A percentile compares a stretch with the other conserved stretches of the same genome.
Evolutionary conservation across 2,329 filamentous ascomycete species (phyloP).

Genomic region (Teratosphaeria gauchensis): DNA sequence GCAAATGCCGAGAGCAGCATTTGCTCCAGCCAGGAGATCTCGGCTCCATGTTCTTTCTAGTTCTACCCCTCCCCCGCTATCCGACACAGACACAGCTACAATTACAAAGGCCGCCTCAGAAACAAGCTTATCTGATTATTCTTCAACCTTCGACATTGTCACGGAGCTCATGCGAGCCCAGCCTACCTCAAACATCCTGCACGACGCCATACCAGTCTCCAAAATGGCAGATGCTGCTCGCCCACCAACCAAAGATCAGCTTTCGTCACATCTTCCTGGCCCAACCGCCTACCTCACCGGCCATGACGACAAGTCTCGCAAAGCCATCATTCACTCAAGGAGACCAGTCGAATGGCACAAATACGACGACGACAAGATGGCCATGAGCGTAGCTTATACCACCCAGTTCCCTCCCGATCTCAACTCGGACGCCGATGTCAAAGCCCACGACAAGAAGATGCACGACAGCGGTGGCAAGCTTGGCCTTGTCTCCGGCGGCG

Average conservation of each 20-base stretch:
- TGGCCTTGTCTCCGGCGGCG: constrained; percentile 41
- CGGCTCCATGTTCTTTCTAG: too few relatives aligned
- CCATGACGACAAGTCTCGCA: constrained; percentile 21
- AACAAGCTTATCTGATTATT: neutral
- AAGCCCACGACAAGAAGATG: constrained; percentile 36
- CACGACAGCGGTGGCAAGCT: constrained; percentile 29
- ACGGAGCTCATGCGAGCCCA: neutral
- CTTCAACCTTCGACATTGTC: neutral
- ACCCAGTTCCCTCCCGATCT: constrained; percentile 42
- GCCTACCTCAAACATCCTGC: neutral
- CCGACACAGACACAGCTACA: neutral
- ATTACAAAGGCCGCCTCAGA: neutral
- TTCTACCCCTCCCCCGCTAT: too few relatives aligned
- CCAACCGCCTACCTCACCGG: constrained; percentile 27
- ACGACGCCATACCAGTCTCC: neutral
- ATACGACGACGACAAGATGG: constrained; percentile 35
- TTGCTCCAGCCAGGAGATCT: too few relatives aligned
- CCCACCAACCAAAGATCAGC: constrained; percentile 19
- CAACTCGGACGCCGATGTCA: constrained; percentile 38
- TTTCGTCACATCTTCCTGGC: constrained; percentile 20
- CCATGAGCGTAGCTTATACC: constrained; percentile 43
- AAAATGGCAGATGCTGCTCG: neutral
- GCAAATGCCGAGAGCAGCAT: too few relatives aligned
- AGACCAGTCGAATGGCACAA: constrained; percentile 23
- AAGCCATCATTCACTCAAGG: constrained; percentile 25